Evolutionary conservation across 2,329 filamentous ascomycete species (phyloP).

Genomic region (Cytospora piceicola): DNA sequence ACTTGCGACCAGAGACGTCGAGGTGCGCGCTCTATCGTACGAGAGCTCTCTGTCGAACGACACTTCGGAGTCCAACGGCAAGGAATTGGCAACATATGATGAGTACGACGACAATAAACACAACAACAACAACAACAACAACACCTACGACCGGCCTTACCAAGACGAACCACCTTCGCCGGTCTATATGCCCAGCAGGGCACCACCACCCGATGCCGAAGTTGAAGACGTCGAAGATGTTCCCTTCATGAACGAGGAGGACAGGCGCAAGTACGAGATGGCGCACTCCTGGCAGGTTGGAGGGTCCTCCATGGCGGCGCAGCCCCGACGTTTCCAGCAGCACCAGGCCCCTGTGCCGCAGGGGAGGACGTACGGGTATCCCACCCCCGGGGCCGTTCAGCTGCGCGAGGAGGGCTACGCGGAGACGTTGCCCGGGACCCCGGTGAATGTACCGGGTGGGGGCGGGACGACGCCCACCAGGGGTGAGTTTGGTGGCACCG

Average conservation of each 20-base stretch:
- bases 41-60: conserved; percentile 66
- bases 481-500: conserved; percentile 5
- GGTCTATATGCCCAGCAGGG: conserved; percentile 67
- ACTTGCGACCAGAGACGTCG: conserved; percentile 45
- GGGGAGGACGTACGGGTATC: background rate
- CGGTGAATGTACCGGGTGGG: conserved; percentile 13
- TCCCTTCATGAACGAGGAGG: conserved; percentile 78
- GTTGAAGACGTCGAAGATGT: background rate
- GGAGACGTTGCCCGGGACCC: conserved; percentile 29
- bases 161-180: conserved; percentile 41
- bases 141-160: conserved; percentile 5
- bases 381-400: background rate
- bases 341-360: conserved; percentile 45
- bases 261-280: conserved; percentile 73
- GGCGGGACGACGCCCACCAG: conserved; percentile 4
- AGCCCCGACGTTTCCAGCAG: conserved; percentile 35
- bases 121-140: too few species aligned
- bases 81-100: background rate
- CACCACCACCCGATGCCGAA: conserved; percentile 51
- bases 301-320: conserved; percentile 38
- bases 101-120: too few species aligned
- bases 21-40: conserved; percentile 53
- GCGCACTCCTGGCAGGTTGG: conserved; percentile 61
- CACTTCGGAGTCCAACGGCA: conserved; percentile 50
- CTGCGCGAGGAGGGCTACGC: conserved; percentile 27